These are phyloP conservation scores for Trypanosoma mega DNA, from an alignment of 208 protist species.

Conservation along the genomic window DNA sequence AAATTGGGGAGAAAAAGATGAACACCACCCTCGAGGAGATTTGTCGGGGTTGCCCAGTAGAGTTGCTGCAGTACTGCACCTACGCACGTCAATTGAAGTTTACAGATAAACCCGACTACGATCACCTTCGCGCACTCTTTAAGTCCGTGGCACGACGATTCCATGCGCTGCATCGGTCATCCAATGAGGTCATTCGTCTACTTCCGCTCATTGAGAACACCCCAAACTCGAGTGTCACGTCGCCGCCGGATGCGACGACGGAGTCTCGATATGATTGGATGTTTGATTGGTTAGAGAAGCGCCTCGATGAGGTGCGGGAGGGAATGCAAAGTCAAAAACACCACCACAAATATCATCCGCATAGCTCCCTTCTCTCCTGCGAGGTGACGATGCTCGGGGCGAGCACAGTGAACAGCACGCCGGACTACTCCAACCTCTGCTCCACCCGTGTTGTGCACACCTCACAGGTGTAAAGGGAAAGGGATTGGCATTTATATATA, in stretches of 20 bases:
- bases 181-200: background rate
- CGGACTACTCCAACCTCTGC: background rate
- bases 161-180: background rate
- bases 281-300: constrained; percentile 87
- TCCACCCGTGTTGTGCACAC: background rate
- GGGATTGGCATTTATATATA: too few species aligned
- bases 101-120: constrained; percentile 78
- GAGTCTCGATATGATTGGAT: constrained; percentile 66
- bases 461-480: constrained; percentile 11
- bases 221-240: too few species aligned
- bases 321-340: constrained; percentile 1
- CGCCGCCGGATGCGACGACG: constrained; percentile 1
- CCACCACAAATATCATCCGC: background rate
- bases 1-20: constrained; percentile 87
- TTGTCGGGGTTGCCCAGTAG: constrained; percentile 59
- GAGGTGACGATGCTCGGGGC: too few species aligned
- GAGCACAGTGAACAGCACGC: too few species aligned
- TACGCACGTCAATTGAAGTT: constrained; percentile 81
- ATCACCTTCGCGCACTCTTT: constrained; percentile 74
- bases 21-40: constrained; percentile 60
- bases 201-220: too few species aligned
- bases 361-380: background rate
- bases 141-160: constrained; percentile 31
- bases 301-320: constrained; percentile 42
- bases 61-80: constrained; percentile 68